Conservation (phyloP, 805 yeast genomes). For the Vanderwaltozyma yarrowii region DNA sequence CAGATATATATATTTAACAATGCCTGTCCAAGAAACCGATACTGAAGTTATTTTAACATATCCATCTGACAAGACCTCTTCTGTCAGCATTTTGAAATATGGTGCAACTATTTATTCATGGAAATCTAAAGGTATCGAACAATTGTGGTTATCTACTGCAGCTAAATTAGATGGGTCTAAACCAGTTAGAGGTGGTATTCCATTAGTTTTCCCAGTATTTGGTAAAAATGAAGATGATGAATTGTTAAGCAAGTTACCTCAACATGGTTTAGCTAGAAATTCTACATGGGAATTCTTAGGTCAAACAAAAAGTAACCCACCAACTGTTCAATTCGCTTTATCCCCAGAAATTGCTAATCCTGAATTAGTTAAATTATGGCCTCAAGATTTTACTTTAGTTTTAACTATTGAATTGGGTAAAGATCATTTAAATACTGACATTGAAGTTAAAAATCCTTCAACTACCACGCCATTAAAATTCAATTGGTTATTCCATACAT, state of each 20-base stretch:
- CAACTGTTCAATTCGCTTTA: conserved; percentile 82
- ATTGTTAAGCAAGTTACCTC: conserved; percentile 61
- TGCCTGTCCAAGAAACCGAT: conserved; percentile 62
- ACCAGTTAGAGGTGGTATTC: conserved; percentile 97
- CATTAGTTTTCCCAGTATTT: conserved; percentile 88
- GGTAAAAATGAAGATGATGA: conserved; percentile 62
- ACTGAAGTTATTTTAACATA: conserved; percentile 51
- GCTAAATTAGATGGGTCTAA: conserved; percentile 86
- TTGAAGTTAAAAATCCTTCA: conserved; percentile 71
- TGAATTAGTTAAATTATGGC: conserved; percentile 54
- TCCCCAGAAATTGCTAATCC: conserved; percentile 72
- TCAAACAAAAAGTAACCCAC: conserved; percentile 56
- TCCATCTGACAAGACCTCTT: conserved; percentile 41
- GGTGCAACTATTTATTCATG: conserved; percentile 90
- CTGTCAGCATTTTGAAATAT: conserved; percentile 61
- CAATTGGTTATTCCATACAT: conserved; percentile 94
- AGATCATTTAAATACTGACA: conserved; percentile 51
- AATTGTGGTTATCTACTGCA: conserved; percentile 68
- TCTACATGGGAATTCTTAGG: conserved; percentile 93
- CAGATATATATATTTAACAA: too few species aligned
- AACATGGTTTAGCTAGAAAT: conserved; percentile 93
- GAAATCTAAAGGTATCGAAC: conserved; percentile 62
- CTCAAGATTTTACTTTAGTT: conserved; percentile 64
- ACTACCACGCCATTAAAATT: conserved; percentile 51
- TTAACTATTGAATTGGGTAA: conserved; percentile 53